phyloP scores from a whole-genome alignment of 2,329 filamentous ascomycete species.

The Cercospora sp. region DNA sequence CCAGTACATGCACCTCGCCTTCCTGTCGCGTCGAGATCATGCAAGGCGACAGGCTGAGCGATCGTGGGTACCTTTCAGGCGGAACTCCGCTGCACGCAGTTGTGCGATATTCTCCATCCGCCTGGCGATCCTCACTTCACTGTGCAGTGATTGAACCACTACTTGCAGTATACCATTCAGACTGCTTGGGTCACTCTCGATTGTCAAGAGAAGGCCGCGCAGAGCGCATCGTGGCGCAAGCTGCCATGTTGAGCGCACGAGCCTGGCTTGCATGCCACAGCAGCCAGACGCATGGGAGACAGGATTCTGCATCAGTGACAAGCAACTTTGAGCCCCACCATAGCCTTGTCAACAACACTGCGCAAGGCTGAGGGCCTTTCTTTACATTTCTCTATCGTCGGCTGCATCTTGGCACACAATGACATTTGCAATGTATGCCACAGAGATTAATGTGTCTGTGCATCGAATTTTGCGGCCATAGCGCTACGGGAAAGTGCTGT shows the following conservation, averaged over 20 bases:
- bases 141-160: background rate
- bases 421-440: background rate
- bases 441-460: background rate
- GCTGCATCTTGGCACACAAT: background rate
- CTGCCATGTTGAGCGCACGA: background rate
- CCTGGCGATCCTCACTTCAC: background rate
- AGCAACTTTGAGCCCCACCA: conserved; percentile 1
- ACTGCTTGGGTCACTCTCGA: too few relatives aligned
- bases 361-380: background rate
- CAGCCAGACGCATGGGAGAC: background rate
- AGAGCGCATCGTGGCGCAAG: conserved; percentile 2
- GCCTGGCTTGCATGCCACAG: conserved; percentile 1
- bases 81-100: too few relatives aligned
- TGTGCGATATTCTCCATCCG: background rate
- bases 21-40: background rate
- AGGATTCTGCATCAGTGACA: background rate
- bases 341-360: background rate
- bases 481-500: background rate
- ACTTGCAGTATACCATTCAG: background rate
- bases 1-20: background rate
- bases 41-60: background rate
- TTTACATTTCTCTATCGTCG: background rate
- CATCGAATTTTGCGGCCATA: background rate
- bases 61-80: background rate
- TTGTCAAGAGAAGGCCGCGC: background rate